These are phyloP conservation scores for Phascolomyces articulosus DNA, from an alignment of 371 early-diverging fungal species.

Conservation along the genomic window DNA sequence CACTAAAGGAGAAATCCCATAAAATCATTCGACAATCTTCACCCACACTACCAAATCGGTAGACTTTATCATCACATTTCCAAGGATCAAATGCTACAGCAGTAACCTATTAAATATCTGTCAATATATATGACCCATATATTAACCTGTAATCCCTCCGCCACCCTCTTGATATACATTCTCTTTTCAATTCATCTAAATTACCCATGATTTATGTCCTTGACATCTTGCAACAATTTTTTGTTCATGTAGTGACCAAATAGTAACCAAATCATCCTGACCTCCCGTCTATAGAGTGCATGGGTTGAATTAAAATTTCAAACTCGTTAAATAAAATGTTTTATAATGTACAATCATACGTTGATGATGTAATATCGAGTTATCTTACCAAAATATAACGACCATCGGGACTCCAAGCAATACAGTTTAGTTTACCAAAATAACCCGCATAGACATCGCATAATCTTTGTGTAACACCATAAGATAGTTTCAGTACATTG, in stretches of 20 bases:
- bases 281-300: slow-evolving; percentile 74
- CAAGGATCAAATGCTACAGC: slow-evolving; percentile 91
- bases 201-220: slow-evolving; percentile 92
- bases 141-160: too few species aligned
- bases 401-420: slow-evolving; percentile 94
- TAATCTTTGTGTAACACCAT: slow-evolving; percentile 35
- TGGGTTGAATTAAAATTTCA: background rate
- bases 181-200: background rate
- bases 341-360: background rate
- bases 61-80: slow-evolving; percentile 81
- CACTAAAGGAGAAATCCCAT: slow-evolving; percentile 92
- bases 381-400: slow-evolving; percentile 81
- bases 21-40: slow-evolving; percentile 88
- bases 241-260: slow-evolving; percentile 85
- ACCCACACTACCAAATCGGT: slow-evolving; percentile 90
- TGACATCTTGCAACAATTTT: slow-evolving; percentile 87
- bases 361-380: too few species aligned
- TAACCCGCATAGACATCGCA: slow-evolving; percentile 76
- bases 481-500: background rate
- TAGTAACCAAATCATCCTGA: slow-evolving; percentile 94
- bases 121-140: background rate
- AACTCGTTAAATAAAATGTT: background rate
- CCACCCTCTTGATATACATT: too few species aligned
- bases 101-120: slow-evolving; percentile 50
- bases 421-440: slow-evolving; percentile 87